Conservation (phyloP, 768 basidiomycete species). For the Pulveroboletus sp. region DNA sequence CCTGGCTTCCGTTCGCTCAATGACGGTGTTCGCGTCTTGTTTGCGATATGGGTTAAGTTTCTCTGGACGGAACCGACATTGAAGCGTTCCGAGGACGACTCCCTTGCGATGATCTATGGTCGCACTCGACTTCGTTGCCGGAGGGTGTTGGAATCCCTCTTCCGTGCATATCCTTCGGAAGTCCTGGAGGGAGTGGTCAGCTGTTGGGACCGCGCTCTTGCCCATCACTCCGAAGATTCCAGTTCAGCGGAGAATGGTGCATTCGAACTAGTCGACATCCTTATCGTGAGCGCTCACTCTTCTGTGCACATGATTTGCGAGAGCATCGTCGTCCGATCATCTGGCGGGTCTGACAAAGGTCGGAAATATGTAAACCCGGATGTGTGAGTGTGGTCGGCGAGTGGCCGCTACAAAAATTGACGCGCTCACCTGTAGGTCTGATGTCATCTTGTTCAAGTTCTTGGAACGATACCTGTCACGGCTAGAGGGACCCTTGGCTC, state of each 20-base stretch:
- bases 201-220: conserved; percentile 66
- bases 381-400: conserved; percentile 45
- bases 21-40: conserved; percentile 76
- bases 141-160: conserved; percentile 80
- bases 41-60: conserved; percentile 66
- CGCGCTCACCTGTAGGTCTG: conserved; percentile 49
- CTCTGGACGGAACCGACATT: conserved; percentile 43
- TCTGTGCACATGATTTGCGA: conserved; percentile 89
- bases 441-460: conserved; percentile 74
- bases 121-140: conserved; percentile 68
- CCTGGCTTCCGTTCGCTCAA: conserved; percentile 74
- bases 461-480: conserved; percentile 80
- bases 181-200: conserved; percentile 81
- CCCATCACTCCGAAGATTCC: conserved; percentile 43
- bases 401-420: background rate
- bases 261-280: conserved; percentile 79
- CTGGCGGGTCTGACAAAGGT: conserved; percentile 51
- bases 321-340: conserved; percentile 61
- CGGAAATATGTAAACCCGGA: conserved; percentile 63
- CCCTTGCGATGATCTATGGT: conserved; percentile 60
- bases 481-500: conserved; percentile 85
- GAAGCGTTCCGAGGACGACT: conserved; percentile 61
- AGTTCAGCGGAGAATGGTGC: conserved; percentile 45
- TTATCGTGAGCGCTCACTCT: conserved; percentile 80
- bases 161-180: conserved; percentile 74